These are phyloP conservation scores for Chloris gayana DNA, from an alignment of 176 grass and related monocot genomes.

Conservation along the genomic window DNA sequence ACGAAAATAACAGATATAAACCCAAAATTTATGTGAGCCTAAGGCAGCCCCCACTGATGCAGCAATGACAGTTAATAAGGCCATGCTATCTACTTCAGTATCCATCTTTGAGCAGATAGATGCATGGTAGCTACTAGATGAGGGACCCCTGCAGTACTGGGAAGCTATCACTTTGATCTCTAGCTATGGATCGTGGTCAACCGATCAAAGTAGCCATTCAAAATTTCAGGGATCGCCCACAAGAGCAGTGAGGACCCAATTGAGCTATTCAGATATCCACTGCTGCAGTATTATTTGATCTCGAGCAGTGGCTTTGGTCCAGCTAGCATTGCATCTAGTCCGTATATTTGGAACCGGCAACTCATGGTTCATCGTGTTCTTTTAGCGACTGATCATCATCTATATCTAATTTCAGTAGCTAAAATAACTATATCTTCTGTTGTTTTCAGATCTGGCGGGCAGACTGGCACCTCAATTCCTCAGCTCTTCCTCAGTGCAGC, in stretches of 20 bases:
- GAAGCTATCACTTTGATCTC: neutral
- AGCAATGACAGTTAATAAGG: no score
- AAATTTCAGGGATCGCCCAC: neutral
- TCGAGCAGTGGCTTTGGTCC: conserved; percentile 10
- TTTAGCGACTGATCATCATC: no score
- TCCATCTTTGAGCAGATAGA: neutral
- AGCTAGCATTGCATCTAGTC: neutral
- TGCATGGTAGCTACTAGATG: neutral
- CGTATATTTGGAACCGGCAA: no score
- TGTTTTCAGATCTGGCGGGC: conserved; percentile 1
- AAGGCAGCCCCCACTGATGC: no score
- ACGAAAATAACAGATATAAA: no score
- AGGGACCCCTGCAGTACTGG: neutral
- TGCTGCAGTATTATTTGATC: neutral
- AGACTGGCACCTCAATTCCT: conserved; percentile 2
- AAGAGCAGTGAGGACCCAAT: no score
- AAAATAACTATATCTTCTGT: no score
- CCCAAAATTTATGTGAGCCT: no score
- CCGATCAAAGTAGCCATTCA: conserved; percentile 8
- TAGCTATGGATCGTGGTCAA: conserved; percentile 19
- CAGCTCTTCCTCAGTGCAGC: conserved; percentile 3
- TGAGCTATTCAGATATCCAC: conserved; percentile 23
- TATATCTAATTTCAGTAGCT: no score
- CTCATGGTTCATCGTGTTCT: no score
- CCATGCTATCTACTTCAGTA: neutral